Base-by-base conservation (phyloP, 2,329 filamentous ascomycete genomes). In the Gaeumannomyces sp. region DNA sequence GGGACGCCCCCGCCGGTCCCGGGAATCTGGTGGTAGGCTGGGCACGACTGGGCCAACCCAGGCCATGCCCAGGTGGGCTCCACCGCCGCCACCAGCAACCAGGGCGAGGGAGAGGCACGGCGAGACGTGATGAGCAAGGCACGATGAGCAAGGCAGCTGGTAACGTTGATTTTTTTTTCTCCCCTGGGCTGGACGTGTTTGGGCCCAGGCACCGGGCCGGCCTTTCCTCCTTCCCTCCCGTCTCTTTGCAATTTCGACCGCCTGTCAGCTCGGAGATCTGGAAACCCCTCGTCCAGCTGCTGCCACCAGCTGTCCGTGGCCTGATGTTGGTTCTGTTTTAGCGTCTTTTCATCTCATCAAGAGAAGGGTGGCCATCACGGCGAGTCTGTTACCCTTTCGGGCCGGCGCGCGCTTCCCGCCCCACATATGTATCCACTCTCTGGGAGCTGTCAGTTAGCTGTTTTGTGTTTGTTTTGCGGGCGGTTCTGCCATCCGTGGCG, bases 1-100 rank as follows among this genome's bases (percentile, higher is more conserved):
- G 45, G 45, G 45, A 25, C 22, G 45, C 22, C 45, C 45, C 22
- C 45, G 45, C 45, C 45, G 45, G 45, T 53, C 22, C 45, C 45
- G 45, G 45, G 45, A 53, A 53, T 53, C 45, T 50, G 45, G 45
- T 50, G 45, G 45, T 50, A 50, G 45, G 45, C 45, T 53, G 45
- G 45, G 45, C 11, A 38, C n/a, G n/a, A n/a, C n/a, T n/a, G n/a
- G n/a, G n/a, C 33, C 33, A 8, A 35, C 8, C 38, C 38, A 25
- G 45, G 7, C 45, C 13, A 53, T 22, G 35, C 35, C 31, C 35
- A 38, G n/a, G n/a, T 38, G 35, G 45, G 45, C 45, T 53, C 45
- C 45, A 53, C 45, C 45, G 45, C 45, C 45, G 45, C 45, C 45
- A 53, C 45, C 45, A 53, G 45, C 45, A n/a, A n/a, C 45, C 38